Evolutionary conservation across 2,329 filamentous ascomycete species (phyloP), one percentile per base, ranked within the genome.

Genomic region (Botrytis hyacinthi): DNA sequence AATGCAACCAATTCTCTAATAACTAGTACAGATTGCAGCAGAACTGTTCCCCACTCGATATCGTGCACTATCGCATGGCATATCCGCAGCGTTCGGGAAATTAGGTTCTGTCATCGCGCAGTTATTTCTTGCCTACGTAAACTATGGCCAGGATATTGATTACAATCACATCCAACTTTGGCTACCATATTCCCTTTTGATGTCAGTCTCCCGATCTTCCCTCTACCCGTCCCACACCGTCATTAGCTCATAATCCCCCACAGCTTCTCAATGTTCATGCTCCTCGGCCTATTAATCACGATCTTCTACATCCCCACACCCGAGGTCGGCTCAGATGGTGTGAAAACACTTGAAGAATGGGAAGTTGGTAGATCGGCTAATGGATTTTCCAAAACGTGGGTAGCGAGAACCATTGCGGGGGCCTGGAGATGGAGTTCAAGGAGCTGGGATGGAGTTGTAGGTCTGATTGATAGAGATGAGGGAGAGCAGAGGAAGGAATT

Each of bases 211-310:
- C 22, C 1, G 4, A 14, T 51, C 4, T 26, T 26, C 22, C 9
- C 4, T 26, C 9, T 26, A 26, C 22, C 46, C 0, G 9, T 12
- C 9, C 4, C 46, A 26, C 10, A 51, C 4, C 4, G 9, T 51
- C 46, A 51, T 26, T 0, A 14, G 46, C 46, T 51, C 9, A 26
- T 1, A 3, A 12, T 26, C 0, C 10, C 1, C 1, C 6, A 12
- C 9, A 51, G 46, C 46, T 51, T 51, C 46, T 51, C 46, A 51
- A 12, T 51, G 14, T 51, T 51, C 10, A 51, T 51, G 46, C 46
- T 51, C 46, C 46, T 51, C 4, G 46, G 46, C 1, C 46, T 51
- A 4, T 51, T 51, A 1, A 51, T 26, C 1, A 51, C 46, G 4
- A 26, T 51, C 22, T 51, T 51, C 46, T 51, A 51, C 9, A 51